phyloP scores from a whole-genome alignment of 1,284 basidiomycete genomes.

The Irpex lacteus region DNA sequence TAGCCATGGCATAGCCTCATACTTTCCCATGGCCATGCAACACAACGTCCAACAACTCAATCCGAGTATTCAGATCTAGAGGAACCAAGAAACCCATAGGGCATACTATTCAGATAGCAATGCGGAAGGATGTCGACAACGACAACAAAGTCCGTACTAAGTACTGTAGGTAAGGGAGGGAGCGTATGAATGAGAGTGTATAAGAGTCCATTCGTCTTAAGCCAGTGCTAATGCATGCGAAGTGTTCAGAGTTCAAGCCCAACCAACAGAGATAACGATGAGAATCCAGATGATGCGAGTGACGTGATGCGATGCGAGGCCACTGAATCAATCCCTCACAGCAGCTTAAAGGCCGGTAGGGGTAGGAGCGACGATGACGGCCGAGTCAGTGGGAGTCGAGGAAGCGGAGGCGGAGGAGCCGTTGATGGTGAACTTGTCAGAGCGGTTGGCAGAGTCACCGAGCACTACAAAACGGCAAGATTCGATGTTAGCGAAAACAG shows the following conservation, averaged over 20 bases:
- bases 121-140: background rate
- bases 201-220: background rate
- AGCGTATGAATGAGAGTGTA: background rate
- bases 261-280: background rate
- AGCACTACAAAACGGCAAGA: slow-evolving; percentile 7
- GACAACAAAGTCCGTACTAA: background rate
- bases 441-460: slow-evolving; percentile 19
- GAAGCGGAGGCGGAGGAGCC: background rate
- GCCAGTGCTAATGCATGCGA: too few species aligned
- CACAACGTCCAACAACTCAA: background rate
- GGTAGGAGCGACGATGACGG: background rate
- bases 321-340: background rate
- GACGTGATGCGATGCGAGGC: background rate
- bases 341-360: background rate
- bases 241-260: too few species aligned
- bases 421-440: slow-evolving; percentile 16
- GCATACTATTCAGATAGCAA: background rate
- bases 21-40: background rate
- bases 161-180: background rate
- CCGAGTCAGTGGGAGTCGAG: background rate
- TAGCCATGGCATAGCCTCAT: background rate
- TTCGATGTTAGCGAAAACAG: background rate
- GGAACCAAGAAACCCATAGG: background rate
- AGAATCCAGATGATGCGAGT: background rate
- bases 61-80: too few species aligned